These are phyloP conservation scores for Trypanosoma vivax DNA, from an alignment of 208 protist species.

Conservation along the genomic window DNA sequence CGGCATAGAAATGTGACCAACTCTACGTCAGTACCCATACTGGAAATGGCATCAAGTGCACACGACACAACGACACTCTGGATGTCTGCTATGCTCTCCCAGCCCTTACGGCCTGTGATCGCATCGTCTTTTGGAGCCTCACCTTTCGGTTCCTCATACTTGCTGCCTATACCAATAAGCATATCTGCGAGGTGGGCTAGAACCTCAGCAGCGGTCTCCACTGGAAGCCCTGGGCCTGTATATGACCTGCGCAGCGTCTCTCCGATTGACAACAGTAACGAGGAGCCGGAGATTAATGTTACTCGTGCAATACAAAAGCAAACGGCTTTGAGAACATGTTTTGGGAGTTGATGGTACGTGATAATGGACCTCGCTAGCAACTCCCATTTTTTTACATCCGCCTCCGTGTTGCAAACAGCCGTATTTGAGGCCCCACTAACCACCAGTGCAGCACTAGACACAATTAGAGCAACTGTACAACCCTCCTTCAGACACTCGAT, in stretches of 20 bases:
- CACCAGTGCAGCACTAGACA: constrained; percentile 3
- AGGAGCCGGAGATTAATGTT: constrained; percentile 18
- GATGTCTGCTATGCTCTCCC: background rate
- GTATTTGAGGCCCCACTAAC: background rate
- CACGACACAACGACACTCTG: constrained; percentile 9
- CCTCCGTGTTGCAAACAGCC: background rate
- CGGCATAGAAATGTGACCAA: constrained; percentile 46
- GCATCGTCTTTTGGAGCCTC: background rate
- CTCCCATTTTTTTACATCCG: constrained; percentile 6
- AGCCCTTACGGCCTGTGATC: background rate
- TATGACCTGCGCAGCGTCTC: constrained; percentile 17
- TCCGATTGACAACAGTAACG: constrained; percentile 22
- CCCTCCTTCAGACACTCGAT: constrained; percentile 4
- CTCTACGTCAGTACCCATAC: constrained; percentile 12
- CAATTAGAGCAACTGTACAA: constrained; percentile 1
- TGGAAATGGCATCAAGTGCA: constrained; percentile 9
- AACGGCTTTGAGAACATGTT: constrained; percentile 21
- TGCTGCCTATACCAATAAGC: constrained; percentile 18
- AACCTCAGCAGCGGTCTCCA: constrained; percentile 30
- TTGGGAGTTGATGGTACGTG: constrained; percentile 29
- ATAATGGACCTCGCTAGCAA: constrained; percentile 29
- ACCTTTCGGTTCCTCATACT: too few relatives aligned
- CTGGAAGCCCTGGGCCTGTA: constrained; percentile 14
- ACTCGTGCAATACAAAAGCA: constrained; percentile 46
- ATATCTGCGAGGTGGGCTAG: constrained; percentile 22